Conservation (phyloP, 208 protist genomes). For the Trypanosoma mega region DNA sequence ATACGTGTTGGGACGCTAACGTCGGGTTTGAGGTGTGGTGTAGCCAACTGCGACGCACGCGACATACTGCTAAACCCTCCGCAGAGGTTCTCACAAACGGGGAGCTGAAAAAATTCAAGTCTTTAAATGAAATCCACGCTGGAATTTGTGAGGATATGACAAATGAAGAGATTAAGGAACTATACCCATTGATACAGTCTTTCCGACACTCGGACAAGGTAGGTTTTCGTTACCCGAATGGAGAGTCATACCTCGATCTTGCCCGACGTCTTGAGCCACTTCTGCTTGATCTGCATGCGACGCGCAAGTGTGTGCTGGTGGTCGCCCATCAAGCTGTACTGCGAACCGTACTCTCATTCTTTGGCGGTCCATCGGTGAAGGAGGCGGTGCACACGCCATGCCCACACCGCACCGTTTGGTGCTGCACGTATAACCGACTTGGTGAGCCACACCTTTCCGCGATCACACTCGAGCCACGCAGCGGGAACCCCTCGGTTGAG, state of each 20-base stretch:
- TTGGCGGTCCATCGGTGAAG: conserved; percentile 60
- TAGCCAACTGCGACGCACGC: conserved; percentile 67
- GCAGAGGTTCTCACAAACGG: conserved; percentile 43
- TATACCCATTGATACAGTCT: conserved; percentile 65
- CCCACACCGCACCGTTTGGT: conserved; percentile 76
- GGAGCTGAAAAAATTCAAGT: conserved; percentile 45
- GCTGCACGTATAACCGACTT: conserved; percentile 66
- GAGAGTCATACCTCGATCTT: conserved; percentile 85
- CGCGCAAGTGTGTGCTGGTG: conserved; percentile 56
- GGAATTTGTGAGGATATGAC: conserved; percentile 89
- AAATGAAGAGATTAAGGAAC: conserved; percentile 66
- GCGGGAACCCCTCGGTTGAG: background rate
- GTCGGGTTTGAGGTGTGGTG: conserved; percentile 80
- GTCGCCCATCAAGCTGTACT: conserved; percentile 84
- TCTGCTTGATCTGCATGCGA: conserved; percentile 59
- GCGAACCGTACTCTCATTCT: conserved; percentile 75
- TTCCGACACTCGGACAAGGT: conserved; percentile 77
- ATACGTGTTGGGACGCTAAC: conserved; percentile 35
- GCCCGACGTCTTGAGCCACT: conserved; percentile 61
- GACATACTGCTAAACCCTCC: conserved; percentile 59
- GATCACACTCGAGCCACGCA: conserved; percentile 45
- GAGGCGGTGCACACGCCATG: conserved; percentile 69
- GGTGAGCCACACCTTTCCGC: conserved; percentile 55
- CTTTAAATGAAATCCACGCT: conserved; percentile 86
- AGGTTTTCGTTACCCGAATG: conserved; percentile 82